Evolutionary conservation across 2,329 filamentous ascomycete species (phyloP).

Genomic region (Exophiala spinifera): DNA sequence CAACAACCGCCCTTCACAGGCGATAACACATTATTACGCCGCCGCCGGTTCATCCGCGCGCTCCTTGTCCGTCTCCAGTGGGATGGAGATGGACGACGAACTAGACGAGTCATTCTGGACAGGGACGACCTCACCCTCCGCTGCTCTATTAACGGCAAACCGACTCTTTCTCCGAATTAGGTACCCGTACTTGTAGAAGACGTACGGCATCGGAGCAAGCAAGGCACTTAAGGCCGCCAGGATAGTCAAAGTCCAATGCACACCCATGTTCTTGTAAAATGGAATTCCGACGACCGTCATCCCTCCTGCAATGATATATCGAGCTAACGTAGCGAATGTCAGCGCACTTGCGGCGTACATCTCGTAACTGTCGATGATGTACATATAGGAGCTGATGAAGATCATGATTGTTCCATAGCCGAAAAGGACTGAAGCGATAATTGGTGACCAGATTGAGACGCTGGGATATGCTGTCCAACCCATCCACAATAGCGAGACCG

Average conservation of each 20-base stretch:
- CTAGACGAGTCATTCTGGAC: slow-evolving; percentile 1
- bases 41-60: too few relatives aligned
- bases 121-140: slow-evolving; percentile 1
- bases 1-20: neutral
- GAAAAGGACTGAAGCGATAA: slow-evolving; percentile 52
- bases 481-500: slow-evolving; percentile 57
- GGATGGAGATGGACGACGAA: slow-evolving; percentile 4
- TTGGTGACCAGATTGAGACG: slow-evolving; percentile 52
- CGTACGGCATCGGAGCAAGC: slow-evolving; percentile 46
- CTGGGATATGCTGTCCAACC: slow-evolving; percentile 50
- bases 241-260: slow-evolving; percentile 42
- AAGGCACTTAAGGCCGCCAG: slow-evolving; percentile 38
- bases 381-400: slow-evolving; percentile 54
- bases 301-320: slow-evolving; percentile 41
- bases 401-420: slow-evolving; percentile 51
- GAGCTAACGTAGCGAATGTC: slow-evolving; percentile 42
- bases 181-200: slow-evolving; percentile 42
- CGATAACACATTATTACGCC: neutral
- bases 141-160: slow-evolving; percentile 27
- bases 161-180: slow-evolving; percentile 34
- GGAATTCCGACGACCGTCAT: slow-evolving; percentile 36
- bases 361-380: slow-evolving; percentile 58
- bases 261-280: slow-evolving; percentile 41
- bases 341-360: slow-evolving; percentile 51
- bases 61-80: neutral